Evolutionary conservation across 2,329 filamentous ascomycete genomes (phyloP).

Genomic region (Aspergillus sp.): DNA sequence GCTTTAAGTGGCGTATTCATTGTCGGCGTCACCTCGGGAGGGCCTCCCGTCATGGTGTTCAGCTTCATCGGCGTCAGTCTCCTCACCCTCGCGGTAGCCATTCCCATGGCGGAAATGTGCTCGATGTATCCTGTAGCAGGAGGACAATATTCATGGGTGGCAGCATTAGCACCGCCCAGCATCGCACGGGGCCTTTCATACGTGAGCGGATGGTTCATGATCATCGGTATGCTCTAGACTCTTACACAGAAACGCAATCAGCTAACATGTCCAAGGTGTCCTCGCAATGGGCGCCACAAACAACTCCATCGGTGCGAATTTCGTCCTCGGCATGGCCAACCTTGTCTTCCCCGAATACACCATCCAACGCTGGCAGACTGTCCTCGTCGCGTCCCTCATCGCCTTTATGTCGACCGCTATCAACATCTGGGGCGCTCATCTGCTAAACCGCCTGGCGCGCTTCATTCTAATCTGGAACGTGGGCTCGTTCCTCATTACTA

Average conservation of each 20-base stretch:
- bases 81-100: conserved; percentile 52
- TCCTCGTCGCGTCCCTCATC: conserved; percentile 52
- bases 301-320: conserved; percentile 55
- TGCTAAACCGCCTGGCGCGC: conserved; percentile 52
- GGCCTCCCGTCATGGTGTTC: conserved; percentile 59
- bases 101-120: conserved; percentile 60
- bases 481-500: conserved; percentile 50
- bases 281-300: conserved; percentile 55
- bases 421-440: conserved; percentile 51
- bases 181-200: conserved; percentile 45
- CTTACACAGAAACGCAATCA: neutral
- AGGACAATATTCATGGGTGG: conserved; percentile 59
- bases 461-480: conserved; percentile 55
- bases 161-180: conserved; percentile 51
- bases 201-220: conserved; percentile 50
- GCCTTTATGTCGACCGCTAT: conserved; percentile 44
- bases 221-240: conserved; percentile 34
- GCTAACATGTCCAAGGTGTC: conserved; percentile 32
- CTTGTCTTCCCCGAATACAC: conserved; percentile 50
- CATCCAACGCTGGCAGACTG: conserved; percentile 57
- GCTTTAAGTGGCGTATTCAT: conserved; percentile 56
- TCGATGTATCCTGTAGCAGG: conserved; percentile 56
- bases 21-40: conserved; percentile 54
- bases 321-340: conserved; percentile 54
- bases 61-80: conserved; percentile 54